Percentiles rank a stretch among this genome's conserved stretches.
Conservation (phyloP, 805 yeast species). For the Ogataea saltuana region DNA sequence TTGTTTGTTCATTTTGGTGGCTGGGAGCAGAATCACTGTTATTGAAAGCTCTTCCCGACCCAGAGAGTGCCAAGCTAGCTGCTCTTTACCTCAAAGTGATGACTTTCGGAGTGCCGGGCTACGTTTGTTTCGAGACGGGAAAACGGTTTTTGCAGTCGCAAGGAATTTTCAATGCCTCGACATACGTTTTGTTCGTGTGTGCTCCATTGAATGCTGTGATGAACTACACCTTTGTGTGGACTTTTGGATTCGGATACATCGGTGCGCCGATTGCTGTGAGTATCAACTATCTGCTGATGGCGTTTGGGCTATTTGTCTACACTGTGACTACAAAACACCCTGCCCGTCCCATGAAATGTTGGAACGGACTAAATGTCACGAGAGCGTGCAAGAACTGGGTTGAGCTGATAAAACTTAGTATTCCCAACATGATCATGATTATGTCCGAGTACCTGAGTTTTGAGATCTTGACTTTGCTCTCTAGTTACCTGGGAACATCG, state of each 20-base stretch:
- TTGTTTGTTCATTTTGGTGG: conserved; percentile 64
- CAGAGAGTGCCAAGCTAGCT: conserved; percentile 51
- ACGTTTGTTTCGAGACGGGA: conserved; percentile 62
- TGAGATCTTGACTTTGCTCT: conserved; percentile 68
- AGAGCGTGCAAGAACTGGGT: conserved; percentile 58
- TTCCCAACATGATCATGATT: conserved; percentile 77
- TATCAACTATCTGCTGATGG: conserved; percentile 72
- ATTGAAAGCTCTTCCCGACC: conserved; percentile 42
- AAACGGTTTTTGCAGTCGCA: conserved; percentile 76
- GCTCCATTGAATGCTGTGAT: conserved; percentile 73
- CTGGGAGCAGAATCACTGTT: conserved; percentile 54
- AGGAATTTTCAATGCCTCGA: conserved; percentile 78
- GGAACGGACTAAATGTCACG: conserved; percentile 36
- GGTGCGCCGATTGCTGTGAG: conserved; percentile 81
- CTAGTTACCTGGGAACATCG: conserved; percentile 62
- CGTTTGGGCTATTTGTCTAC: conserved; percentile 50
- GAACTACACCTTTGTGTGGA: conserved; percentile 74
- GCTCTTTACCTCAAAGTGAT: conserved; percentile 56
- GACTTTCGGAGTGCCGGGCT: conserved; percentile 71
- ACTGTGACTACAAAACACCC: conserved; percentile 48
- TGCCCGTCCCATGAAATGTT: conserved; percentile 36
- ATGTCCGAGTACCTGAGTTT: conserved; percentile 79
- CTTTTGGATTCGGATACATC: conserved; percentile 60
- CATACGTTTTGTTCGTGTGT: conserved; percentile 65
- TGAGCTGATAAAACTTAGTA: conserved; percentile 60